A percentile compares a stretch with the other conserved stretches of the same genome.
Conservation (phyloP, 306 rosid species). For the Ochetophila trinervis region DNA sequence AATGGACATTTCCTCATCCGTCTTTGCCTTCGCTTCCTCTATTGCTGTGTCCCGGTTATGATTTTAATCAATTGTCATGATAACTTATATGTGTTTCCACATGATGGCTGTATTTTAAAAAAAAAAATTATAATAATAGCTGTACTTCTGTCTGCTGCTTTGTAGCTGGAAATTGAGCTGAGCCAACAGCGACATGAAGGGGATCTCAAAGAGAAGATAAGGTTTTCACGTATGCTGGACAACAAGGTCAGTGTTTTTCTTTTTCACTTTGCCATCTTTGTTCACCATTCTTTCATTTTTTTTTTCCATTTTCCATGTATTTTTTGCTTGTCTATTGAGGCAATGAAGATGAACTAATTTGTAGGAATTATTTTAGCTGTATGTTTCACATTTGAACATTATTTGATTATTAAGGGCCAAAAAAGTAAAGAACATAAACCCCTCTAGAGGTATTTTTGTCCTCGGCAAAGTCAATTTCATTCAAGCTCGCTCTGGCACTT, state of each 20-base stretch:
- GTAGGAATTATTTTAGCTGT: too few species aligned
- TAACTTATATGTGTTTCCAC: neutral
- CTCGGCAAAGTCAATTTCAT: too few species aligned
- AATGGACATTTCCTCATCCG: too few species aligned
- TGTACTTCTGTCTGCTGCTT: conserved; percentile 13
- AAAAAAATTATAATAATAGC: neutral
- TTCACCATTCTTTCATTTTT: neutral
- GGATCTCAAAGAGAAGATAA: conserved; percentile 80
- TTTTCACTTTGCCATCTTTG: neutral
- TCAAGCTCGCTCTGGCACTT: too few species aligned
- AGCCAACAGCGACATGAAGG: conserved; percentile 86
- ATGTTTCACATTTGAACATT: too few species aligned
- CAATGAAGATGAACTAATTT: too few species aligned
- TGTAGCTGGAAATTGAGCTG: conserved; percentile 76
- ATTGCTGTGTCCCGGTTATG: too few species aligned
- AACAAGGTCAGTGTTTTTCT: conserved; percentile 50
- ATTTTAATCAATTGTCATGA: too few species aligned
- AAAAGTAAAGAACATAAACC: too few species aligned
- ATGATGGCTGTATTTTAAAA: neutral
- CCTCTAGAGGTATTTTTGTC: too few species aligned
- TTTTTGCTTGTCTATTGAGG: neutral
- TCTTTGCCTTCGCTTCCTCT: too few species aligned
- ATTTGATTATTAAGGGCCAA: too few species aligned
- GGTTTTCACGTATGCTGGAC: conserved; percentile 61
- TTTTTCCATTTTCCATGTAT: neutral